Conservation (phyloP, 768 basidiomycete genomes). For the Suillus variegatus region DNA sequence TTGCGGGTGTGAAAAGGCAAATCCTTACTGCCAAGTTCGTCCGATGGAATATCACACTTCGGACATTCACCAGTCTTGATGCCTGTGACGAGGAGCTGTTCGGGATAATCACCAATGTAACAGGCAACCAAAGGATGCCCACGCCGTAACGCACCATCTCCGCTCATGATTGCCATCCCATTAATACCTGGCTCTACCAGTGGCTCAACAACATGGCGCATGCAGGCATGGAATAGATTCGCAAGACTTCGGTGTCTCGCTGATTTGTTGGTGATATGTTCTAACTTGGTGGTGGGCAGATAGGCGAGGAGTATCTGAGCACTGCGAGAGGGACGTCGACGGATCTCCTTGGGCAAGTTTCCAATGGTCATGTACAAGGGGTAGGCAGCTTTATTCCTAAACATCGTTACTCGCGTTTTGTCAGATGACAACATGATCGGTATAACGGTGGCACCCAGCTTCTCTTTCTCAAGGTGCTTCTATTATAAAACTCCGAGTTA, state of each 20-base stretch:
- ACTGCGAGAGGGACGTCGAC: constrained; percentile 31
- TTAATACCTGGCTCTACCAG: constrained; percentile 27
- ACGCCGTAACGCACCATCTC: constrained; percentile 41
- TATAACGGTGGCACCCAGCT: constrained; percentile 1
- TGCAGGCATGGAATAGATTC: constrained; percentile 41
- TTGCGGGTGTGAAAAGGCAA: too few relatives aligned
- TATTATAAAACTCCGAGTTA: neutral
- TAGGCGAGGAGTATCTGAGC: constrained; percentile 5
- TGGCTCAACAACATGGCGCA: constrained; percentile 30
- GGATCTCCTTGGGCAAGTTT: constrained; percentile 39
- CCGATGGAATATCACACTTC: too few relatives aligned
- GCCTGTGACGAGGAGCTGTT: constrained; percentile 18
- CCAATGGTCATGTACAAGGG: constrained; percentile 29
- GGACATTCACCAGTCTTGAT: constrained; percentile 18
- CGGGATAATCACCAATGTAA: constrained; percentile 22
- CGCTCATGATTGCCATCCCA: constrained; percentile 33
- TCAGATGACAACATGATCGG: constrained; percentile 25
- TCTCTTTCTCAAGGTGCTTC: constrained; percentile 18
- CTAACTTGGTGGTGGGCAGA: constrained; percentile 5
- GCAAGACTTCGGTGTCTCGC: constrained; percentile 25
- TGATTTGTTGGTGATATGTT: constrained; percentile 13
- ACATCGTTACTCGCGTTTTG: constrained; percentile 19
- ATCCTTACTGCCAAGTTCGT: neutral
- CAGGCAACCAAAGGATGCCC: constrained; percentile 25
- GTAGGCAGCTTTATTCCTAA: constrained; percentile 19